Base-by-base conservation (phyloP, 169 alveolate genomes). In the Plasmodium relictum region DNA sequence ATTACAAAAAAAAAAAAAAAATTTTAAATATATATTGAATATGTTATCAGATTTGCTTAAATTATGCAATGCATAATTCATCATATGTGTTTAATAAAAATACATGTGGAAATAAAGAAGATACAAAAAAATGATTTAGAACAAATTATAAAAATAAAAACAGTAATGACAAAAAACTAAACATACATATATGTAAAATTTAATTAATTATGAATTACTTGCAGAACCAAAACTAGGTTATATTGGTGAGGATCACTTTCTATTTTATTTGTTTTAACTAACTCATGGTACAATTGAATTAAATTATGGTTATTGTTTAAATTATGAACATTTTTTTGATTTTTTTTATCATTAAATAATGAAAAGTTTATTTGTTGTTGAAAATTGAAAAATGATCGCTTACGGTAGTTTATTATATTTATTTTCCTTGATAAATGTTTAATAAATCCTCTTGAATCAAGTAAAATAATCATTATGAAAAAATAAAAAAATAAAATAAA, bases 181-280 rank as follows among this genome's bases (percentile, higher is more conserved):
- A 66, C 3, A n/a, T n/a, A 22, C 59, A 66, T 39, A 66, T n/a
- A 14, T 10, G 31, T 37, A 42, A 4, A 39, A 3, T 10, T 66
- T 6, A 10, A 66, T n/a, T n/a, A n/a, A 66, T 58, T n/a, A 50
- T 26, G 22, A 10, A 41, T 22, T 80, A 68, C 90, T 50, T 80
- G 90, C 8, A 80, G 45, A 20, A 80, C 24, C 44, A 80, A 70
- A 48, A 80, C 50, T 10, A 80, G 39, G 54, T 80, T 80, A 52
- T 66, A 80, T 59, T 80, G 90, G 52, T 56, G 66, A 24, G 90
- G 90, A 22, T 80, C 90, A 73, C 26, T 6, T 12, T 80, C 83
- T 50, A 80, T 80, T 80, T 80, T 66, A 42, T 80, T 80, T 26
- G 90, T 66, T 66, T 80, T 45, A 24, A 80, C 61, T 58, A 80